Base-by-base conservation (phyloP, 2,329 filamentous ascomycete species). In the Colletotrichum coccodes region DNA sequence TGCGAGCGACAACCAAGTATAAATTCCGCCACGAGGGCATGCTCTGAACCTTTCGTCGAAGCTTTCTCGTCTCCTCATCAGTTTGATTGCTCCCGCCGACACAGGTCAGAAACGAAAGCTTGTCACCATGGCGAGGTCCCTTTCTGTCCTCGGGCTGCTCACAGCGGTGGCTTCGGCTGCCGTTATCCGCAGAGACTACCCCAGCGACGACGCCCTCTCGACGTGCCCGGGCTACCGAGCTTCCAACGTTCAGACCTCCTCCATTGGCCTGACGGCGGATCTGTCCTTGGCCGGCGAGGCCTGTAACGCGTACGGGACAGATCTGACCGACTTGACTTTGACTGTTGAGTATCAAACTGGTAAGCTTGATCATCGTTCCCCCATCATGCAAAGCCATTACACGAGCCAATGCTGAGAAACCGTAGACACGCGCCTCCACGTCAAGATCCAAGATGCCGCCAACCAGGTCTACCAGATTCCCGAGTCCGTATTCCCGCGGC, bases 401-500 rank as follows among this genome's bases (percentile, higher is more conserved):
- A 18, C 18, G n/a, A 16, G 11, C 60, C 44, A n/a, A 30, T 34
- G 16, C 49, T 54, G 36, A 54, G 34, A 53, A 38, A 14, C 40
- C 14, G 9, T 30, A 91, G 90, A 89, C 50, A 83, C 86, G 26
- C 90, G 92, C n/a, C 85, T 94, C 4, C 92, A 94, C 75, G 89
- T 94, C 75, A 87, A 92, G 74, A 93, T 94, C 64, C 89, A 91
- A 71, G 93, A 95, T 77, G 84, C 86, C 6, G 87, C 82, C n/a
- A 86, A 91, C 71, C 85, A 89, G 32, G 91, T 92, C 53, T 95
- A 93, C 74, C 92, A 95, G 76, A 88, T 95, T 1, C 92, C 92
- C 14, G 89, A 91, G 40, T 86, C 86, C 3, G 88, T 94, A 30
- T 82, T 95, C 26, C 85, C 90, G 3, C 87, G 91, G 1, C 91